These are phyloP conservation scores for Plasmopara muralis DNA, from an alignment of 352 stramenopile genomes.

Conservation along the genomic window DNA sequence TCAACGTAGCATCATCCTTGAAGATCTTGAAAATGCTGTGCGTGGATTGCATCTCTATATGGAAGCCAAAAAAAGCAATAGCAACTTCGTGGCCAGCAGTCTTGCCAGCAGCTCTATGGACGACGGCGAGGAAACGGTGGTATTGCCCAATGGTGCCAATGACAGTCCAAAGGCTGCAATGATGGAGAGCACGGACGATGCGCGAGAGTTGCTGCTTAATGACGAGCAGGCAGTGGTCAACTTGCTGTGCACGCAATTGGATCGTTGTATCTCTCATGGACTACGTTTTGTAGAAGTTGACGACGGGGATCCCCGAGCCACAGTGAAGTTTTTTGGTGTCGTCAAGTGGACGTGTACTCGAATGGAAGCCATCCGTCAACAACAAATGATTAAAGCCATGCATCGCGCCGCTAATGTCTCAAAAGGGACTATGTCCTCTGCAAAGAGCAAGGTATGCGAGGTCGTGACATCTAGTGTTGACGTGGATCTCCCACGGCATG, in stretches of 20 bases:
- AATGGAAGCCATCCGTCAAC: conserved; percentile 62
- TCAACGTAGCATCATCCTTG: conserved; percentile 68
- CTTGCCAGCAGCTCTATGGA: conserved; percentile 17
- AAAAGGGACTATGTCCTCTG: conserved; percentile 8
- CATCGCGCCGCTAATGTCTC: conserved; percentile 25
- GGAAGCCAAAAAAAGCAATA: conserved; percentile 25
- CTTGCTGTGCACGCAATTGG: conserved; percentile 60
- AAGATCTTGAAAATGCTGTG: conserved; percentile 70
- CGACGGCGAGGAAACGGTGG: conserved; percentile 4
- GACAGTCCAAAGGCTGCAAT: conserved; percentile 30
- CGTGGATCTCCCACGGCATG: conserved; percentile 54
- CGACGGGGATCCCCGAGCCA: conserved; percentile 31
- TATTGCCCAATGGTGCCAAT: conserved; percentile 11
- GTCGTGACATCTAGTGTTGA: conserved; percentile 70
- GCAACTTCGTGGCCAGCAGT: neutral
- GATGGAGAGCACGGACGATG: conserved; percentile 74
- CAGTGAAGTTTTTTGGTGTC: conserved; percentile 81
- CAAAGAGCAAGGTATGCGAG: conserved; percentile 43
- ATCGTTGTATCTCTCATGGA: conserved; percentile 63
- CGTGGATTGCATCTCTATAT: conserved; percentile 49
- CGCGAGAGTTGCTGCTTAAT: conserved; percentile 57
- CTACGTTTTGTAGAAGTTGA: conserved; percentile 53
- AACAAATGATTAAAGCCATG: conserved; percentile 62
- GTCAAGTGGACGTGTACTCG: conserved; percentile 83
- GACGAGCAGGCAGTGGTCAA: conserved; percentile 67